Base-by-base conservation (phyloP, 805 yeast genomes). In the Candida ficus region DNA sequence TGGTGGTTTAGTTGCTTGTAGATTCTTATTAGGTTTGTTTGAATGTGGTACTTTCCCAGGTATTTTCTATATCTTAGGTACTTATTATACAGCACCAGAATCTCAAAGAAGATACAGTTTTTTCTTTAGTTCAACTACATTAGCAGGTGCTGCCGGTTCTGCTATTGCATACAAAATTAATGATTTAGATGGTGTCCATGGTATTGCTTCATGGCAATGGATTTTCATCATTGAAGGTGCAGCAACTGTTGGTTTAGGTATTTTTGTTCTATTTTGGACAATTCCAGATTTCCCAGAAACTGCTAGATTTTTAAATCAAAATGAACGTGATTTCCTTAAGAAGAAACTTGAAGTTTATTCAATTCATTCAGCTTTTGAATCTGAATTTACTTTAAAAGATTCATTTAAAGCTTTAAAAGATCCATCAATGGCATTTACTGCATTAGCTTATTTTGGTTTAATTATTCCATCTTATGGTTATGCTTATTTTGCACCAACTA, bases 141-240 rank as follows among this genome's bases (percentile, higher is more conserved):
- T 76, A 29, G 70, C 80, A 9, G 71, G 76, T 40, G 77, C 79
- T 12, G 73, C 77, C 49, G 78, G 80, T 40, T 80, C 82, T 29
- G 64, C 73, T 22, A 67, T 74, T 38, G 67, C 72, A 9, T 67
- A 61, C 43, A 78, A 69, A 39, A 70, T 77, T 39, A 48, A 63
- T 17, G 59, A 60, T 19, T 54, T 71, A 45, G 60, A 64, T 42
- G 74, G 75, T 3, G 82, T 82, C 8, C 58, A 53, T 4, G 62
- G 65, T 7, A 47, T 62, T 38, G 63, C 57, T 14, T 71, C 74
- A 13, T 75, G 77, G 76, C 63, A 70, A 45, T 75, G 73, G 62
- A 67, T 75, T 32, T 75, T 64, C 47, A 65, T 76, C 33, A 64
- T 75, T 29, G 78, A 75, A 56, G 77, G 80, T 33, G 50, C 66